phyloP scores from a whole-genome alignment of 805 yeast species.

The Kluyveromyces nonfermentans region DNA sequence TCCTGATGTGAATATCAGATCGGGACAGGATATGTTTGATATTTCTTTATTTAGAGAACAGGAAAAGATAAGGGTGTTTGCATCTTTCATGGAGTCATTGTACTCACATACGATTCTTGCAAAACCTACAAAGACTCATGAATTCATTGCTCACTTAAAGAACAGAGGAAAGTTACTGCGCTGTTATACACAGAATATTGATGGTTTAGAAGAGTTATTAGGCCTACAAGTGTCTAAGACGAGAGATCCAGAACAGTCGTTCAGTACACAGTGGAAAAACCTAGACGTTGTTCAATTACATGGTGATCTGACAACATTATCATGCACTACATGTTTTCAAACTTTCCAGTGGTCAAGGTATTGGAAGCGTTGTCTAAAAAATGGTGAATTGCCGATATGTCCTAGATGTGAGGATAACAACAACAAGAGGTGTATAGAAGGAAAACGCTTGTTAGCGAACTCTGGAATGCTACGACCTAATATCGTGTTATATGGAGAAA shows the following conservation, averaged over 20 bases:
- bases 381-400: conserved; percentile 73
- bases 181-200: conserved; percentile 94
- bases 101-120: conserved; percentile 58
- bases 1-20: conserved; percentile 46
- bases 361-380: conserved; percentile 37
- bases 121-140: conserved; percentile 75
- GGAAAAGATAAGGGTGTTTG: conserved; percentile 60
- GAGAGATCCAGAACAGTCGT: conserved; percentile 22
- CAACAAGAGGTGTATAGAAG: conserved; percentile 47
- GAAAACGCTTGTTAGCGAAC: conserved; percentile 63
- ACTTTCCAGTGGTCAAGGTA: conserved; percentile 53
- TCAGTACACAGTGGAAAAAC: conserved; percentile 42
- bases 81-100: conserved; percentile 79
- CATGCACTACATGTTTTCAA: conserved; percentile 64
- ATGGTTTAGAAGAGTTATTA: conserved; percentile 65
- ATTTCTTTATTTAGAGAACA: conserved; percentile 67
- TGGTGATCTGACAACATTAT: conserved; percentile 70
- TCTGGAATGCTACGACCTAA: conserved; percentile 80
- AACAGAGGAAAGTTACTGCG: conserved; percentile 60
- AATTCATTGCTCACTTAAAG: conserved; percentile 51
- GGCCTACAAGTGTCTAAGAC: conserved; percentile 50
- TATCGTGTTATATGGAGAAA: conserved; percentile 87
- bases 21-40: conserved; percentile 89
- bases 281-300: conserved; percentile 82
- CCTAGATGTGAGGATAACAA: conserved; percentile 52